Base-by-base conservation (phyloP, 1,284 basidiomycete genomes). In the Exobasidium cylindrosporum region DNA sequence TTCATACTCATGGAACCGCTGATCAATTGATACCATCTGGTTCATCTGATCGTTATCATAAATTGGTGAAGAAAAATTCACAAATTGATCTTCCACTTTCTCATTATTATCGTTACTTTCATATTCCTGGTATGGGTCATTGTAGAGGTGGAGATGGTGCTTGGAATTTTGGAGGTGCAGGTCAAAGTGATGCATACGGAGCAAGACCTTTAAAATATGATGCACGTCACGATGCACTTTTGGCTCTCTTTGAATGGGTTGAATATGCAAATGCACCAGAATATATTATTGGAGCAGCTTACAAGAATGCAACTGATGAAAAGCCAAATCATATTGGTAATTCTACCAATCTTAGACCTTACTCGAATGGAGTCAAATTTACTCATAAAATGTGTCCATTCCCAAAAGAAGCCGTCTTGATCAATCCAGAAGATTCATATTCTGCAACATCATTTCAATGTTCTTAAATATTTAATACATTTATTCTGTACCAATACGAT, bases 101-200 rank as follows among this genome's bases (percentile, higher is more conserved):
- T 6, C 71, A 80, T 46, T 80, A 76, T 65, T 83, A 83, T 70
- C 77, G 80, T 14, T 75, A 83, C n/a, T 83, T 82, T 70, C 69
- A 80, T 28, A 78, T 83, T 17, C 81, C 82, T 0, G 83, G 82
- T 1, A 83, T 83, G 82, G 65, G 67, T n/a, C 82, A 83, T 63
- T 83, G 82, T 70, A 67, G 60, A 31, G 77, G 68, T 57, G 49
- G 71, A 58, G 17, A 64, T 46, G 65, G 68, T 21, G 44, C 68
- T 62, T 66, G 63, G 62, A 62, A 73, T 75, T 70, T 68, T 64
- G 58, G 73, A 47, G 67, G 67, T 4, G 61, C 63, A 1, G 46
- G 61, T 24, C 70, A 73, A 44, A 55, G 40, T 3, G 66, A 61
- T 32, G 32, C 58, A 23, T 4, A 60, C 3, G 70, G 70, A 2